Evolutionary conservation across 805 yeast species (phyloP), one percentile per base, ranked within the genome.

Genomic region (Candida multigemmis): DNA sequence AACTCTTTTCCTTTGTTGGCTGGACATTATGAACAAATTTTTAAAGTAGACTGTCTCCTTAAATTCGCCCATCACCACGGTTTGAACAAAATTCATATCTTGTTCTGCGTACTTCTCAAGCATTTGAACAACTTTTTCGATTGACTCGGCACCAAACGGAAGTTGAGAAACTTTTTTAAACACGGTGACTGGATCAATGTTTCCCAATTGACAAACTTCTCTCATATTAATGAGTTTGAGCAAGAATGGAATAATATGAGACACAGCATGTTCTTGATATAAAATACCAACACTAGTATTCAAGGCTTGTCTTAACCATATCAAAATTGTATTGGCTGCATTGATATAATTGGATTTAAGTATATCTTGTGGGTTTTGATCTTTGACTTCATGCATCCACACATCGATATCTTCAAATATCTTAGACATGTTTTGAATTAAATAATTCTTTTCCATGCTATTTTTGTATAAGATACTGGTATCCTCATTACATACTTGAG

Each of bases 121-220:
- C 48, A 71, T 50, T 2, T 42, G 42, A 23, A 61, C 52, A n/a
- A 58, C 34, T 2, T 28, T 20, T 6, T 40, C 50, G 13, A 58
- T 34, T 16, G 42, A 31, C 2, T 30, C 27, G 2, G 30, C 16
- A 12, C 36, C 43, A 30, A 38, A 59, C 1, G 60, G 56, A 14
- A 60, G 50, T 33, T 61, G 67, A 1, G 67, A 78, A 33, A 42
- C 76, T 39, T 32, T 48, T 41, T 31, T 63, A 40, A 38, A 71
- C 28, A 39, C 71, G 37, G 32, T 41, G 2, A 69, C 60, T 0
- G 89, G 81, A 21, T 65, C 63, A 7, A 81, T 50, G 17, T 66
- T 67, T 0, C 78, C 77, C 31, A 81, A 50, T 37, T 80, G 83
- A 38, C 93, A 81, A 9, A 83, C 83, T 35, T 89, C 96, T 33